phyloP scores from a whole-genome alignment of 2,329 filamentous ascomycete genomes.

The Colletotrichum lentis region DNA sequence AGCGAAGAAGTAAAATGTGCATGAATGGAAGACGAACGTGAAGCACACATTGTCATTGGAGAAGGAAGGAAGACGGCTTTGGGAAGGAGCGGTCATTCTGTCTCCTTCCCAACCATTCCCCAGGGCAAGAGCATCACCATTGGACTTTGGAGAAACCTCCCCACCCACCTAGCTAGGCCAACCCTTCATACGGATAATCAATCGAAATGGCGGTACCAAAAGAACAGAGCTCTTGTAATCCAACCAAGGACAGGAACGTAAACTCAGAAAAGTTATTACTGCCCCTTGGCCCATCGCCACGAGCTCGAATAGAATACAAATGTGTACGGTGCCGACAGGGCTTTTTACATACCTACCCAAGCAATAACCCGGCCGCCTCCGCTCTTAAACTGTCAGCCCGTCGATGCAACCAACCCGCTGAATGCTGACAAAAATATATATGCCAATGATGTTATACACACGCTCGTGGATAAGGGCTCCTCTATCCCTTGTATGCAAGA shows the following conservation, averaged over 20 bases:
- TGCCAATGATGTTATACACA: constrained; percentile 20
- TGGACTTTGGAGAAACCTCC: no score
- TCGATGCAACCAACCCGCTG: constrained; percentile 33
- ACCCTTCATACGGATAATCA: neutral
- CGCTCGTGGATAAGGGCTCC: neutral
- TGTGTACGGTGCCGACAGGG: constrained; percentile 9
- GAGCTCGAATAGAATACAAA: constrained; percentile 15
- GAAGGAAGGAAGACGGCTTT: neutral
- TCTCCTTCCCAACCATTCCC: neutral
- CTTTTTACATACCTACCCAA: constrained; percentile 19
- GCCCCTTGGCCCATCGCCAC: neutral
- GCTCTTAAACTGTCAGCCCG: constrained; percentile 8
- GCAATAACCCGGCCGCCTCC: neutral
- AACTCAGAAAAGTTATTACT: neutral
- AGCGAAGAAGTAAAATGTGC: no score
- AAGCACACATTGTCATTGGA: neutral
- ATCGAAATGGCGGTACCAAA: neutral
- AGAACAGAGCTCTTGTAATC: neutral
- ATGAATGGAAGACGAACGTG: neutral
- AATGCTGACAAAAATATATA: constrained; percentile 14
- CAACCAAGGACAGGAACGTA: neutral
- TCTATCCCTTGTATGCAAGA: constrained; percentile 69
- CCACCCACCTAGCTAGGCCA: no score
- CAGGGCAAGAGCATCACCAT: neutral
- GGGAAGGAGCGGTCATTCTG: neutral